A percentile compares a stretch with the other conserved stretches of the same genome.
Evolutionary conservation across 176 grass and related monocot species (phyloP).

Genomic region (Bonia amplexicaulis): DNA sequence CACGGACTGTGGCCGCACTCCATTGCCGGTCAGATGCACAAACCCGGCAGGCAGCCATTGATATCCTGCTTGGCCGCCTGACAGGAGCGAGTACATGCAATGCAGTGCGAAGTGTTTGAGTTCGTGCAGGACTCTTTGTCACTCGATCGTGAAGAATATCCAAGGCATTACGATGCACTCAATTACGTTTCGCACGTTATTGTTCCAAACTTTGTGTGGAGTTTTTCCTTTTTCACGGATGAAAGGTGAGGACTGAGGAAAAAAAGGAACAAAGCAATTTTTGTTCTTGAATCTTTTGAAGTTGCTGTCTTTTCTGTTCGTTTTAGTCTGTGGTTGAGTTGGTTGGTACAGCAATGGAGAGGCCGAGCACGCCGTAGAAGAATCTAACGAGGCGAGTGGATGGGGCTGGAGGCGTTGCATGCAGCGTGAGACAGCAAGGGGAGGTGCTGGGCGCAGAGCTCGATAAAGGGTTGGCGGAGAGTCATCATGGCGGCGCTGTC

Average conservation of each 20-base stretch:
- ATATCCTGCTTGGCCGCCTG: background rate
- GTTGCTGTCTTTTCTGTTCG: background rate
- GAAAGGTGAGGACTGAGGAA: background rate
- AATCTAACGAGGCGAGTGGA: no score
- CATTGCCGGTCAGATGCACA: conserved; percentile 14
- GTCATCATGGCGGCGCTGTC: no score
- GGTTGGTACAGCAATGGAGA: no score
- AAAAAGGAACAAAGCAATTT: background rate
- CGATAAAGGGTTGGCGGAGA: no score
- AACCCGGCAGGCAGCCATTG: background rate
- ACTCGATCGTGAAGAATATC: background rate
- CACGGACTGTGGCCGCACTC: background rate
- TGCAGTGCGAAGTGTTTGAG: background rate
- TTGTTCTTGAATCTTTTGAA: background rate
- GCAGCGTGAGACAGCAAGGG: no score
- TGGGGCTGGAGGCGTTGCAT: no score
- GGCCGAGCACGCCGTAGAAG: no score
- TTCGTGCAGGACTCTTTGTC: background rate
- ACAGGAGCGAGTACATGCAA: background rate
- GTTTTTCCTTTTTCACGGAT: background rate
- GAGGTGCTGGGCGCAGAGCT: no score
- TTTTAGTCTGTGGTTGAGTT: no score
- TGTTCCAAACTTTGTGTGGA: background rate
- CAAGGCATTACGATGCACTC: background rate
- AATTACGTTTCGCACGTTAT: background rate